Percentiles rank a stretch among this genome's conserved stretches.
Evolutionary conservation across 2,329 filamentous ascomycete genomes (phyloP).

Genomic region (Fusarium globosum): DNA sequence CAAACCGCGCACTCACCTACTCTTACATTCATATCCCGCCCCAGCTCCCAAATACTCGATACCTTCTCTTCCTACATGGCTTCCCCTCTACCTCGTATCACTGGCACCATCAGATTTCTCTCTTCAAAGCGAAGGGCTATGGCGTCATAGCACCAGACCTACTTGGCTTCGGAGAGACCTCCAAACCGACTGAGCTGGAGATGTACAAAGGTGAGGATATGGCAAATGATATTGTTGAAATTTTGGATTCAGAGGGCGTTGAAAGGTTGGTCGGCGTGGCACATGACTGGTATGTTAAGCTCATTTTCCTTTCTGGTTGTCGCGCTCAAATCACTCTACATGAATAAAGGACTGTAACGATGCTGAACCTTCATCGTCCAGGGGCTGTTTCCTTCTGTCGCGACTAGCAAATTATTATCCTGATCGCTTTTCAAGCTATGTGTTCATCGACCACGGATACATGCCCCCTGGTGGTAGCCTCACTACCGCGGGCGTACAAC

Average conservation of each 20-base stretch:
- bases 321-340: rapidly evolving
- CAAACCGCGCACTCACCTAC: background rate
- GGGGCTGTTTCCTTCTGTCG: background rate
- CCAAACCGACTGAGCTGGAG: background rate
- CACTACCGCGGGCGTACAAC: background rate
- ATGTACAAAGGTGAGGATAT: background rate
- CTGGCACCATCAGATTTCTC: background rate
- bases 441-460: background rate
- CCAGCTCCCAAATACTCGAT: background rate
- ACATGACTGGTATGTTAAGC: background rate
- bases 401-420: background rate
- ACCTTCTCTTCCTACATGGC: background rate
- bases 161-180: background rate
- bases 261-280: rapidly evolving
- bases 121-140: background rate
- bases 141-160: background rate
- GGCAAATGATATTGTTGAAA: background rate
- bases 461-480: background rate
- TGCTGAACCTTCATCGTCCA: rapidly evolving
- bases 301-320: rapidly evolving
- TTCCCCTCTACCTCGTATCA: background rate
- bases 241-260: background rate
- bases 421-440: background rate
- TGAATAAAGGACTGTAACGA: rapidly evolving
- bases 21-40: background rate